Base-by-base conservation (phyloP, 78 protist species). In the Dictyostelium citrinum region DNA sequence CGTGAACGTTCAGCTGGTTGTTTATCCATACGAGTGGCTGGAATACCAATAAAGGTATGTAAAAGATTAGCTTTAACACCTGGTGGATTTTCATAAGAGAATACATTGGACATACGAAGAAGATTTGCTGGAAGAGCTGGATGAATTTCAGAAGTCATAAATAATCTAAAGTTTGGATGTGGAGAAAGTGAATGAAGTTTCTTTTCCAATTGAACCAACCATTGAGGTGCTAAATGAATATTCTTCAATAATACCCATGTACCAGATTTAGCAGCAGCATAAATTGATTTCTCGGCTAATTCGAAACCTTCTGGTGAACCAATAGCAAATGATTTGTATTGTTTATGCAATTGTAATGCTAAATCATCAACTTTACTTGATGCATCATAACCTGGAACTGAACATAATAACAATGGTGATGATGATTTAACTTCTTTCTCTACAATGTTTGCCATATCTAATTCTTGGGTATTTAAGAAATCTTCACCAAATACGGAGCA, bases 241-340 rank as follows among this genome's bases (percentile, higher is more conserved):
- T 99, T 99, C 96, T 97, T 98, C 46, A 99, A 97, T 81, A 98
- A 88, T 29, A 98, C 97, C 99, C 99, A 99, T 7, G 83, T 46
- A 46, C 99, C 99, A 17, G 64, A n/a, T 82, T 79, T 84, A 49
- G 98, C 83, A 9, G 99, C 99, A 0, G 67, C 78, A 16, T 45
- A 31, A 27, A 99, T 93, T 29, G 98, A 97, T 55, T 90, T 86
- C 55, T 98, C 99, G 2, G 99, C 99, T 46, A 39, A 64, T 22
- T 49, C 96, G 71, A 81, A 98, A 61, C 99, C 99, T 90, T 99
- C 99, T 49, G 97, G 96, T 0, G 98, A 92, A 24, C 99, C 99
- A 84, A 99, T 97, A 39, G 99, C 99, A n/a, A 98, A 51, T 16
- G 97, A 12, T 29, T 61, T 35, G 60, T 90, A 74, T 49, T 93